A percentile compares a stretch with the other conserved stretches of the same genome.
Evolutionary conservation across 1,139 yeast species (phyloP).

Genomic region (Lodderomyces metapsilosis): DNA sequence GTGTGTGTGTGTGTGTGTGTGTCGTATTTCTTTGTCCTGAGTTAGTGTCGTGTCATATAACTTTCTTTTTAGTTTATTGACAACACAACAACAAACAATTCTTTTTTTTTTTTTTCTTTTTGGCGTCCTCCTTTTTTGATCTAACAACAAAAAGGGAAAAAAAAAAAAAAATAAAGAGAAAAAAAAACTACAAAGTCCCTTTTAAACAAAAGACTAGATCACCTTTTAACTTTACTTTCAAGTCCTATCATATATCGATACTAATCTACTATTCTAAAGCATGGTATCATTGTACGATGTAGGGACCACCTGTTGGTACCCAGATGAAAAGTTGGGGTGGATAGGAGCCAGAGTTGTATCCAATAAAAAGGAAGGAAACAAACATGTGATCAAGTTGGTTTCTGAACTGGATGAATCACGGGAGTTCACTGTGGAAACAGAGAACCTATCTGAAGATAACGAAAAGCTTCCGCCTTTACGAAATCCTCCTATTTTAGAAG

Average conservation of each 20-base stretch:
- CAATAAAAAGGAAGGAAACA: constrained; percentile 47
- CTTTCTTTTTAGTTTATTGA: background rate
- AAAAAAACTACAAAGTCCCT: too few relatives aligned
- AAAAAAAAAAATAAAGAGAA: too few relatives aligned
- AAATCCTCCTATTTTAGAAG: constrained; percentile 91
- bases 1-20: too few relatives aligned
- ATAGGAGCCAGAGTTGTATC: constrained; percentile 77
- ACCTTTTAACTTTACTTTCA: background rate
- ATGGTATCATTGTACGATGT: constrained; percentile 26
- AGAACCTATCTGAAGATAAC: constrained; percentile 48
- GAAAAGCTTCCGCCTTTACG: constrained; percentile 75
- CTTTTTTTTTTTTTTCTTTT: too few relatives aligned
- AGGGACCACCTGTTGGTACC: constrained; percentile 90
- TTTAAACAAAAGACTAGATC: background rate
- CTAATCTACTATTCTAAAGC: background rate
- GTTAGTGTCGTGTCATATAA: too few relatives aligned
- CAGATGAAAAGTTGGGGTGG: constrained; percentile 88
- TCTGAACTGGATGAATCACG: constrained; percentile 58
- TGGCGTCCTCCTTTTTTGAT: too few relatives aligned
- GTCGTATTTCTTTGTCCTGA: too few relatives aligned
- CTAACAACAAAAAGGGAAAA: constrained; percentile 1
- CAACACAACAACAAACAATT: too few relatives aligned
- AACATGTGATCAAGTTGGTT: constrained; percentile 57
- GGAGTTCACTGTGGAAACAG: constrained; percentile 53
- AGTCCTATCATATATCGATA: background rate